These are phyloP conservation scores for Amniculicola lignicola DNA, from an alignment of 495 filamentous ascomycete species.

Conservation along the genomic window DNA sequence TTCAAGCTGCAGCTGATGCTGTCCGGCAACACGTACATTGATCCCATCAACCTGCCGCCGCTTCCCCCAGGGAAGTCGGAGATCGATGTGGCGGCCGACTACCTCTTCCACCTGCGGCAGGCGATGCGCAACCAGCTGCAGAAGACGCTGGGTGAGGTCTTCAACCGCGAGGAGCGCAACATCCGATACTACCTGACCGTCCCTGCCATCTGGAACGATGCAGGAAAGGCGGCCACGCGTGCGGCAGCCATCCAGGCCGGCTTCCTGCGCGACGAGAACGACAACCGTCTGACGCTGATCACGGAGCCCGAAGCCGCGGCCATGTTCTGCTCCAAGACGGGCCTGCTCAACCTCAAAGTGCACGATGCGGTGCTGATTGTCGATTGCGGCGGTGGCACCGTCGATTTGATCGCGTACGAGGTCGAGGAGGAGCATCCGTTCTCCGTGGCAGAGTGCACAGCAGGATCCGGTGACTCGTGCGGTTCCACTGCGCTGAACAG, in stretches of 20 bases:
- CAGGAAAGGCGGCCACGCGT: conserved; percentile 68
- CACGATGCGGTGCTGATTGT: conserved; percentile 73
- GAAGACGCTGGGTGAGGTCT: conserved; percentile 74
- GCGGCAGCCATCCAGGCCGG: conserved; percentile 72
- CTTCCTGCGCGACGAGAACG: conserved; percentile 71
- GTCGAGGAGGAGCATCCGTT: conserved; percentile 74
- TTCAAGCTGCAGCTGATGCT: conserved; percentile 78
- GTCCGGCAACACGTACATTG: conserved; percentile 74
- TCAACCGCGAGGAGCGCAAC: conserved; percentile 71
- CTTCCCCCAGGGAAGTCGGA: conserved; percentile 73
- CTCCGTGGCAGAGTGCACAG: conserved; percentile 71
- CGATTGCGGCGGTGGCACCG: conserved; percentile 71
- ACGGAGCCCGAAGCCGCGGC: conserved; percentile 71
- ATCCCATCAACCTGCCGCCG: conserved; percentile 73
- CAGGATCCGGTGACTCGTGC: conserved; percentile 71
- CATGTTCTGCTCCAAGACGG: conserved; percentile 72
- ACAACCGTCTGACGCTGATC: conserved; percentile 68
- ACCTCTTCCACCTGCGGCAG: conserved; percentile 71
- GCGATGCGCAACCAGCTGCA: conserved; percentile 69
- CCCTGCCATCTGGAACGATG: conserved; percentile 75
- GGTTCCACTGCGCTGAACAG: conserved; percentile 71
- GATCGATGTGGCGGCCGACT: conserved; percentile 73
- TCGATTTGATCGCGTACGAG: conserved; percentile 74
- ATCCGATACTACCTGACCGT: conserved; percentile 72
- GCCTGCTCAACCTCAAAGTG: conserved; percentile 68